Conservation (phyloP, 768 basidiomycete species). For the Rhodocollybia butyracea region DNA sequence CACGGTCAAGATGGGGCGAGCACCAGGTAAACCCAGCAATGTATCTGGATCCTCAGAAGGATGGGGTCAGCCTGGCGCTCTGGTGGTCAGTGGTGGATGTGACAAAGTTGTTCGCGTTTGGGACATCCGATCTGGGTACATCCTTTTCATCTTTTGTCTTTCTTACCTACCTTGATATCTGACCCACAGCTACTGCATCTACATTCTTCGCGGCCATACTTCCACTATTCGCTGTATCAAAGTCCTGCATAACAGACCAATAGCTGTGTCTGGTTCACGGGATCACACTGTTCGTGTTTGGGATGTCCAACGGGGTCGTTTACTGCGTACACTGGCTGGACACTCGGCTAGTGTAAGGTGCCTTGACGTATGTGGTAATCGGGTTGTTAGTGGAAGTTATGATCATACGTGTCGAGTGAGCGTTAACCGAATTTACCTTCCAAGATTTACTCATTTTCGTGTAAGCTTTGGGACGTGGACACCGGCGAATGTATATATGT, state of each 20-base stretch:
- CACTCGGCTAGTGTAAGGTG: slow-evolving; percentile 84
- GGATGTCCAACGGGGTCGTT: slow-evolving; percentile 82
- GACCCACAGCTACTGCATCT: slow-evolving; percentile 56
- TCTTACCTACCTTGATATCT: neutral
- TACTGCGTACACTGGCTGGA: slow-evolving; percentile 65
- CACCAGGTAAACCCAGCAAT: slow-evolving; percentile 40
- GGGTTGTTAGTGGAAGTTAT: slow-evolving; percentile 90
- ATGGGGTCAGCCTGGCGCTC: slow-evolving; percentile 82
- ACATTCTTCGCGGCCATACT: slow-evolving; percentile 78
- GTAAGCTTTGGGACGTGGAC: slow-evolving; percentile 81
- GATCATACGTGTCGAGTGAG: slow-evolving; percentile 81
- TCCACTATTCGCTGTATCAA: slow-evolving; percentile 92
- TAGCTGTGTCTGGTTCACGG: slow-evolving; percentile 88
- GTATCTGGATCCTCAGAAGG: slow-evolving; percentile 71
- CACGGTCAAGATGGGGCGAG: neutral
- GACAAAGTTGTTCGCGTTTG: slow-evolving; percentile 91
- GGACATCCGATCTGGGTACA: slow-evolving; percentile 85
- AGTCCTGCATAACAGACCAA: slow-evolving; percentile 80
- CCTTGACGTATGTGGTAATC: slow-evolving; percentile 81
- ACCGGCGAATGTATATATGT: slow-evolving; percentile 85
- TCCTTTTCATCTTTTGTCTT: slow-evolving; percentile 1
- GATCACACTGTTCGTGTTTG: slow-evolving; percentile 87
- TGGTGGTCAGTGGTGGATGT: slow-evolving; percentile 91
- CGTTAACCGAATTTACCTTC: slow-evolving; percentile 5
- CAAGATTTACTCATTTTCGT: neutral